Evolutionary conservation across 768 basidiomycete species (phyloP).

Genomic region (Rhizopogon vesiculosus): DNA sequence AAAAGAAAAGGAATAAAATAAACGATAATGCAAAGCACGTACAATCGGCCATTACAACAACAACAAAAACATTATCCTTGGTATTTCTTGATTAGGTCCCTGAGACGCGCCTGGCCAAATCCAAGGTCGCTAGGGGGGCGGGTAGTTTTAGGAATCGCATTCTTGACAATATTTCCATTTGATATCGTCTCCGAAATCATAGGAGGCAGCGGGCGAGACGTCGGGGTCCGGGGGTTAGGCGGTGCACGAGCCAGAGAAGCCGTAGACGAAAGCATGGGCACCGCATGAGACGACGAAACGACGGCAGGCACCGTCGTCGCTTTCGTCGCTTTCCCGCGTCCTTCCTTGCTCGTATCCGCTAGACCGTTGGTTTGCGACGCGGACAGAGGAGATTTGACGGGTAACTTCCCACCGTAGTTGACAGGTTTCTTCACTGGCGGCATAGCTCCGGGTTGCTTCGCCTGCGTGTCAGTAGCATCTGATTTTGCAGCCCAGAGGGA

Average conservation of each 20-base stretch:
- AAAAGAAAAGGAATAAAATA: not conserved
- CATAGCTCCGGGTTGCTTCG: conserved; percentile 7
- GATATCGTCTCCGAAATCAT: conserved; percentile 29
- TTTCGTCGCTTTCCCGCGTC: conserved; percentile 40
- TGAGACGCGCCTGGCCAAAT: conserved; percentile 72
- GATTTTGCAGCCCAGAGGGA: conserved; percentile 69
- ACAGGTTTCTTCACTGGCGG: conserved; percentile 10
- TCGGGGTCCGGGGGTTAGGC: conserved; percentile 10
- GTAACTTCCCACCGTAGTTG: conserved; percentile 6
- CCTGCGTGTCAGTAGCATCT: conserved; percentile 4
- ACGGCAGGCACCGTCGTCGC: conserved; percentile 65
- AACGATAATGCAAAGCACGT: not conserved
- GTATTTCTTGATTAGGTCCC: conserved; percentile 81
- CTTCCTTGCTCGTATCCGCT: not conserved
- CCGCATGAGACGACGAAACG: conserved; percentile 68
- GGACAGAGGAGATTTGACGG: conserved; percentile 5
- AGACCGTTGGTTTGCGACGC: not conserved
- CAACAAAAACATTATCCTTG: conserved; percentile 35
- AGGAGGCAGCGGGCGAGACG: conserved; percentile 28
- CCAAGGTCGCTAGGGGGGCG: conserved; percentile 43
- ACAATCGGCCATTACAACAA: not conserved
- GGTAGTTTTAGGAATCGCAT: conserved; percentile 4
- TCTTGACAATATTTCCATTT: conserved; percentile 11
- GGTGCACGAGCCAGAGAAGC: conserved; percentile 64
- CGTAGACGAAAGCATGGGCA: conserved; percentile 68